Evolutionary conservation across 1,284 basidiomycete genomes (phyloP).

Genomic region (Ustilago nuda): DNA sequence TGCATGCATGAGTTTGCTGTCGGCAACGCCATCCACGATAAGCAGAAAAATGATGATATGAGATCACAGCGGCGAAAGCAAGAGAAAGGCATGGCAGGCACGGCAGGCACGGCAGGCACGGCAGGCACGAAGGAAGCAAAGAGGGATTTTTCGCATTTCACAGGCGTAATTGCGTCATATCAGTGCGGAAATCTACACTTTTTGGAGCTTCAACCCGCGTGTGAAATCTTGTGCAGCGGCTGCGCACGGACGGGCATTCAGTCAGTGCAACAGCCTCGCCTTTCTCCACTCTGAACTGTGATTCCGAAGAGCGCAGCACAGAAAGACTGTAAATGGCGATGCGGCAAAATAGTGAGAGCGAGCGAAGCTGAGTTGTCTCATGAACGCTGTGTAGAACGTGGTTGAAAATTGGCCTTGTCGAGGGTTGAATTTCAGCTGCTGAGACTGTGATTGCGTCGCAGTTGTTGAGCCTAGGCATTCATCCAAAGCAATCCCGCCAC

Average conservation of each 20-base stretch:
- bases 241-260: slow-evolving; percentile 14
- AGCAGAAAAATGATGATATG: neutral
- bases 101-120: neutral
- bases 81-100: no score
- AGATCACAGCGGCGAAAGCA: neutral
- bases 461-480: neutral
- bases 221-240: slow-evolving; percentile 13
- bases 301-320: neutral
- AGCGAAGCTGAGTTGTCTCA: neutral
- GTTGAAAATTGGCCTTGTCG: slow-evolving; percentile 14
- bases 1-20: slow-evolving; percentile 9
- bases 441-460: neutral
- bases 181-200: no score
- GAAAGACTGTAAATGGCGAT: neutral
- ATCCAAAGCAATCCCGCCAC: neutral
- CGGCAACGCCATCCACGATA: slow-evolving; percentile 1
- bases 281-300: neutral
- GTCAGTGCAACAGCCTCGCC: neutral
- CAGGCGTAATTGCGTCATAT: slow-evolving; percentile 44
- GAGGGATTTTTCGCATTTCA: neutral
- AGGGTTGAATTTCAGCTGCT: neutral
- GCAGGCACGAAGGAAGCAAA: neutral
- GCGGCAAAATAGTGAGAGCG: neutral
- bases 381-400: neutral
- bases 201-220: slow-evolving; percentile 3